Conservation (phyloP, 108 stramenopile genomes). For the Cyclotella choctawhatcheeana region DNA sequence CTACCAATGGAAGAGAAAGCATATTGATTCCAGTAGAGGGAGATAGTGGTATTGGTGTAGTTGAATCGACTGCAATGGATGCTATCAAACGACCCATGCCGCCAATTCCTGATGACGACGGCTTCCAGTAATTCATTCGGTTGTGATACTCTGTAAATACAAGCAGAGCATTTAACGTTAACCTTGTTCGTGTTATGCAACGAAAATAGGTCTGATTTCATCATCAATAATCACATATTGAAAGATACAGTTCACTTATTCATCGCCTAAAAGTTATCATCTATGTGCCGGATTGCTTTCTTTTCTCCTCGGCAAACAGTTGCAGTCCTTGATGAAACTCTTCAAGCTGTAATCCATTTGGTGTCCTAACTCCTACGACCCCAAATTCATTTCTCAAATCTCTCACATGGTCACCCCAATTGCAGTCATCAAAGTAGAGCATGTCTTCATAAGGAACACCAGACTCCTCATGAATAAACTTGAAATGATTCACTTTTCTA, state of each 20-base stretch:
- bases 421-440: conserved; percentile 78
- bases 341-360: conserved; percentile 50
- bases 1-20: conserved; percentile 45
- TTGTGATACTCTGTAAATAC: too few species aligned
- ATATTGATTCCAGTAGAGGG: conserved; percentile 53
- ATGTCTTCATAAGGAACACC: conserved; percentile 63
- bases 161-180: too few species aligned
- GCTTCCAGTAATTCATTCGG: conserved; percentile 47
- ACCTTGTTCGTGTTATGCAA: too few species aligned
- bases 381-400: conserved; percentile 49
- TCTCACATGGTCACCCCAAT: conserved; percentile 77
- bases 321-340: conserved; percentile 54
- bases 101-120: conserved; percentile 44
- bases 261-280: too few species aligned
- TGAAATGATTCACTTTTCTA: conserved; percentile 69
- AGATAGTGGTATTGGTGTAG: conserved; percentile 47
- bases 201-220: too few species aligned
- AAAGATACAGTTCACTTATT: too few species aligned
- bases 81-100: conserved; percentile 50
- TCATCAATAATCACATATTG: too few species aligned
- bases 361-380: conserved; percentile 60
- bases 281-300: background rate
- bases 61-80: conserved; percentile 39
- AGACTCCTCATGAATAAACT: conserved; percentile 53
- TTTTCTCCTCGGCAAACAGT: conserved; percentile 34